Evolutionary conservation across 1,284 basidiomycete genomes (phyloP).

Genomic region (Coniferiporia weirii): DNA sequence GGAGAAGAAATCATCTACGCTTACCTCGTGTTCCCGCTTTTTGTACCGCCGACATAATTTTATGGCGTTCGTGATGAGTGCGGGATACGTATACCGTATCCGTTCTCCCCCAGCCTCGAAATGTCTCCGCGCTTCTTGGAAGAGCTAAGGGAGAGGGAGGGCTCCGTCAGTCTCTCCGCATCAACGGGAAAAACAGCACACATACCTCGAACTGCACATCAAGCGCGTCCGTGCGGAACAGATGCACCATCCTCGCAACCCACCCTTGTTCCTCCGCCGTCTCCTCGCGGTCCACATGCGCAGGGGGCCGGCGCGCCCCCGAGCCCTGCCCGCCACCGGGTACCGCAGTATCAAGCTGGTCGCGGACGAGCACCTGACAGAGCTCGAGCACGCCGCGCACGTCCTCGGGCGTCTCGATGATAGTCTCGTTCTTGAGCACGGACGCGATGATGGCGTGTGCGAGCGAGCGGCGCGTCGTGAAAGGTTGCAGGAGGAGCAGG

Average conservation of each 20-base stretch:
- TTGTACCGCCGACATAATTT: conserved; percentile 89
- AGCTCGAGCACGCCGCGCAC: conserved; percentile 88
- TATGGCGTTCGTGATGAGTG: conserved; percentile 85
- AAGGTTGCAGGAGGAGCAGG: conserved; percentile 79
- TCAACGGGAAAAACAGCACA: neutral
- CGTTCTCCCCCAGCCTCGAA: conserved; percentile 89
- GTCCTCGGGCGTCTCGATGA: conserved; percentile 86
- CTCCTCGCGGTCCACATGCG: conserved; percentile 72
- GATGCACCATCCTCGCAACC: conserved; percentile 93
- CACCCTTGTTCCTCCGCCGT: conserved; percentile 96
- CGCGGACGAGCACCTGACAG: conserved; percentile 85
- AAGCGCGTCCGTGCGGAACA: conserved; percentile 82
- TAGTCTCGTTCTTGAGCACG: conserved; percentile 90
- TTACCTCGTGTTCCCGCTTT: conserved; percentile 59
- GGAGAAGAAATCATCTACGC: neutral
- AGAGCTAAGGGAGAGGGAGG: conserved; percentile 45
- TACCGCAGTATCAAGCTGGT: conserved; percentile 69
- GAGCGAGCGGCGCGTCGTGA: conserved; percentile 82
- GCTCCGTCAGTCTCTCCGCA: neutral
- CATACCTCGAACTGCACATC: conserved; percentile 83
- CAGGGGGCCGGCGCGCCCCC: conserved; percentile 40
- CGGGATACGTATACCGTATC: conserved; percentile 92
- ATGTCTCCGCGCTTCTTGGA: conserved; percentile 84
- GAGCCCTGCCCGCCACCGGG: conserved; percentile 31
- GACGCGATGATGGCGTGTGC: conserved; percentile 89